These are phyloP conservation scores for Neocucurbitaria cava DNA, from an alignment of 2,329 filamentous ascomycete genomes.

Conservation along the genomic window DNA sequence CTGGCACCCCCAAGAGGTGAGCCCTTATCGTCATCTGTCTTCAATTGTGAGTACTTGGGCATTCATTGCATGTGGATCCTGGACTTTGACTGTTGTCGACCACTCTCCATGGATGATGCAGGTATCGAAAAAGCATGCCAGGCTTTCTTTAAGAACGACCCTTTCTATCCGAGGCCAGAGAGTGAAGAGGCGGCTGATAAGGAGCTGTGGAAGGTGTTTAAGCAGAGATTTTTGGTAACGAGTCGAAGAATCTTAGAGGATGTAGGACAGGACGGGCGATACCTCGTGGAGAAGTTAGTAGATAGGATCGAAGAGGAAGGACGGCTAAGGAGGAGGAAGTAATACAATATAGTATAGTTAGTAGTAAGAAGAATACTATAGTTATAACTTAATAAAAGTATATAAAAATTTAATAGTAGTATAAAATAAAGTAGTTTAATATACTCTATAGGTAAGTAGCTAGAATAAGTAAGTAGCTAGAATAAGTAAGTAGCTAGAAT, in stretches of 20 bases:
- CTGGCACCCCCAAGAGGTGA: constrained; percentile 42
- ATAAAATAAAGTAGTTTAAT: too few relatives aligned
- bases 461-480: too few relatives aligned
- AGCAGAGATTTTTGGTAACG: constrained; percentile 7
- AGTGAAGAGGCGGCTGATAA: constrained; percentile 10
- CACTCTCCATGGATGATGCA: constrained; percentile 47
- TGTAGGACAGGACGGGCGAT: neutral
- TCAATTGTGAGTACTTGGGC: constrained; percentile 13
- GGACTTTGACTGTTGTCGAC: constrained; percentile 66
- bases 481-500: too few relatives aligned
- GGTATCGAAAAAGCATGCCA: constrained; percentile 53
- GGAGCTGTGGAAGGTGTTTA: constrained; percentile 14
- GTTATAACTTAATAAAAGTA: too few relatives aligned
- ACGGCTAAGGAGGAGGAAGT: neutral
- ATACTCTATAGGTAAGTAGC: too few relatives aligned
- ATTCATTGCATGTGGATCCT: constrained; percentile 50
- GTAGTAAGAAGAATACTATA: too few relatives aligned
- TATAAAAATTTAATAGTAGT: too few relatives aligned
- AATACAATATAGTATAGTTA: too few relatives aligned
- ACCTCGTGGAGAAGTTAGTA: constrained; percentile 7
- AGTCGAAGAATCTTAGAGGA: constrained; percentile 5
- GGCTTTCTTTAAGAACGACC: constrained; percentile 60
- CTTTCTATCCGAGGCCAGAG: constrained; percentile 53
- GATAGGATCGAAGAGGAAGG: constrained; percentile 10
- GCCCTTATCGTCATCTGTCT: constrained; percentile 3